Evolutionary conservation across 768 basidiomycete genomes (phyloP).

Genomic region (Tricholoma sp.): DNA sequence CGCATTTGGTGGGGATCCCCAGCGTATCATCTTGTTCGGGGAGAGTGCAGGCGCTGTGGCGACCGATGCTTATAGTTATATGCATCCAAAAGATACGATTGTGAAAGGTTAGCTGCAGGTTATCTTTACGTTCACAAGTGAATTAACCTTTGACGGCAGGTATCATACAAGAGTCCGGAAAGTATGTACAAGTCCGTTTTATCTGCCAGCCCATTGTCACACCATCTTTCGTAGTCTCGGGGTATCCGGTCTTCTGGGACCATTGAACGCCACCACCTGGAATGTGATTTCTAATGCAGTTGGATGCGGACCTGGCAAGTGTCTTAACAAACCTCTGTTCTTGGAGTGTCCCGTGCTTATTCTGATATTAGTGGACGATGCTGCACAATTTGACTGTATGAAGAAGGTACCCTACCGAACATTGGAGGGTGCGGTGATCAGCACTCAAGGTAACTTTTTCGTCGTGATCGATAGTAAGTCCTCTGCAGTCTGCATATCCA

Average conservation of each 20-base stretch:
- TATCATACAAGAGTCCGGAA: conserved; percentile 33
- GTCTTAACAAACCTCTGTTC: background rate
- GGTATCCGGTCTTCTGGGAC: conserved; percentile 1
- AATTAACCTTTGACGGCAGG: conserved; percentile 11
- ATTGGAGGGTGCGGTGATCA: conserved; percentile 25
- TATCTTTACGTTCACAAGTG: background rate
- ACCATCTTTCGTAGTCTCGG: conserved; percentile 4
- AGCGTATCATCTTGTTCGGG: conserved; percentile 31
- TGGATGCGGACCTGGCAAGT: conserved; percentile 16
- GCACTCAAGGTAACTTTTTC: conserved; percentile 18
- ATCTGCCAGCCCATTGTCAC: background rate
- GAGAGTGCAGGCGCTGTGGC: conserved; percentile 30
- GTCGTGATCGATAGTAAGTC: conserved; percentile 25
- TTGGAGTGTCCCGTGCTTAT: background rate
- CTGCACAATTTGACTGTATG: conserved; percentile 31
- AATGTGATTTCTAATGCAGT: conserved; percentile 25
- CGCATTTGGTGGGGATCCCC: conserved; percentile 35
- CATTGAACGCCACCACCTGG: conserved; percentile 23
- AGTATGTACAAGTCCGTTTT: conserved; percentile 12
- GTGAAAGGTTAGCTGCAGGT: conserved; percentile 8
- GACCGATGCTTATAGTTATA: conserved; percentile 25
- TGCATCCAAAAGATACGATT: conserved; percentile 26
- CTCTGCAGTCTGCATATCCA: background rate
- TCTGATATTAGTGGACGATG: background rate
- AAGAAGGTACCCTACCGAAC: conserved; percentile 21